Evolutionary conservation across 441 rosid species (phyloP).

Genomic region (Pelargonium myrrhifolium): DNA sequence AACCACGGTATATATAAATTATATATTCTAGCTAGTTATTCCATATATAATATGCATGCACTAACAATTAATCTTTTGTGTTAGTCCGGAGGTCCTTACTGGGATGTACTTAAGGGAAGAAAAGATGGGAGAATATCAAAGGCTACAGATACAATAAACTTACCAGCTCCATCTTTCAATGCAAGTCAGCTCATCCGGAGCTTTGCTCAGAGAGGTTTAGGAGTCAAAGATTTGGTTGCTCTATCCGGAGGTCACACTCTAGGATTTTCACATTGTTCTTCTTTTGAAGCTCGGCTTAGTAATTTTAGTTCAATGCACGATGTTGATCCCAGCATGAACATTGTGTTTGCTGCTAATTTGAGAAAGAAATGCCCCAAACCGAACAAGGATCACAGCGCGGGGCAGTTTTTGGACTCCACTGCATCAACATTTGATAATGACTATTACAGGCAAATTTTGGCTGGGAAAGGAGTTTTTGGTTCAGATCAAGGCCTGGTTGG

Average conservation of each 20-base stretch:
- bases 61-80: not conserved
- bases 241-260: conserved; percentile 69
- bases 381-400: conserved; percentile 43
- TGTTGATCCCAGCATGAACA: conserved; percentile 51
- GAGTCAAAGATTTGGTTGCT: conserved; percentile 66
- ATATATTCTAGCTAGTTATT: too few relatives aligned
- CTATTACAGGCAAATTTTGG: conserved; percentile 51
- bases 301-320: conserved; percentile 48
- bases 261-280: conserved; percentile 75
- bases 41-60: not conserved
- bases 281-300: conserved; percentile 49
- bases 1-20: conserved; percentile 12
- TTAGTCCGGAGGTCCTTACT: conserved; percentile 66
- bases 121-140: conserved; percentile 61
- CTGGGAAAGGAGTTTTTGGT: conserved; percentile 50
- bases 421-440: conserved; percentile 48
- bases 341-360: conserved; percentile 35
- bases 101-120: conserved; percentile 61
- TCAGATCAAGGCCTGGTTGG: conserved; percentile 52
- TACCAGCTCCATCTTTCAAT: conserved; percentile 66
- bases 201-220: conserved; percentile 58
- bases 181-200: conserved; percentile 60
- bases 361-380: conserved; percentile 39
- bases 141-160: conserved; percentile 48
- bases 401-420: conserved; percentile 58